Percentiles rank a stretch among this genome's conserved stretches.
These are phyloP conservation scores for Climacium dendroides DNA, from an alignment of 225 moss, liverwort and hornwort genomes.

Conservation along the genomic window DNA sequence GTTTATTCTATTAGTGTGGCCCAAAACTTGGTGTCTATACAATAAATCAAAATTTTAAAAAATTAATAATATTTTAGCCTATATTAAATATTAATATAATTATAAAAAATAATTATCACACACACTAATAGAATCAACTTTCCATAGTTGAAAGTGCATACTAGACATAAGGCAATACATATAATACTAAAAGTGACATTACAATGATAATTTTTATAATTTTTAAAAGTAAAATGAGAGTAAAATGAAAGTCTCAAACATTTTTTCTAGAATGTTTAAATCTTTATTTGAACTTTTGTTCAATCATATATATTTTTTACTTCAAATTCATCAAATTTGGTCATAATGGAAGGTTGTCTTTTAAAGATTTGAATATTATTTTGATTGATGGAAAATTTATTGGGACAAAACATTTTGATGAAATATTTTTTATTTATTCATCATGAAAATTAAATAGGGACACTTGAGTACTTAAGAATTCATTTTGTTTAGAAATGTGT, in stretches of 20 bases:
- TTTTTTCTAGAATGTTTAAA: rapidly evolving
- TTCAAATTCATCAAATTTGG: neutral
- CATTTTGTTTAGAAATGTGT: neutral
- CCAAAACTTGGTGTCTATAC: neutral
- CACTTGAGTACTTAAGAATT: neutral
- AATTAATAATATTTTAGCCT: neutral
- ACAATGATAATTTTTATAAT: neutral
- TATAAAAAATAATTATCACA: neutral
- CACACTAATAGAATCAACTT: neutral
- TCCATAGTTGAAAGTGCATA: neutral
- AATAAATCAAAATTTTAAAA: neutral
- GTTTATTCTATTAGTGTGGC: too few species aligned
- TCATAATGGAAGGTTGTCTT: neutral
- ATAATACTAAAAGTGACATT: neutral
- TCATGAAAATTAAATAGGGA: neutral
- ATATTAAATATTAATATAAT: neutral
- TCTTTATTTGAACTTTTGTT: neutral
- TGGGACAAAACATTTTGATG: too few species aligned
- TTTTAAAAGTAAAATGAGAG: neutral
- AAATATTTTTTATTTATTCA: too few species aligned
- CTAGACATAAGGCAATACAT: neutral
- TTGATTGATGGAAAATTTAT: too few species aligned
- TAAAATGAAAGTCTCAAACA: neutral
- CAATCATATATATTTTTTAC: neutral
- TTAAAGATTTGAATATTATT: too few species aligned